Evolutionary conservation across 768 basidiomycete species (phyloP), one percentile per base, ranked within the genome.

Genomic region (Suillus subaureus): DNA sequence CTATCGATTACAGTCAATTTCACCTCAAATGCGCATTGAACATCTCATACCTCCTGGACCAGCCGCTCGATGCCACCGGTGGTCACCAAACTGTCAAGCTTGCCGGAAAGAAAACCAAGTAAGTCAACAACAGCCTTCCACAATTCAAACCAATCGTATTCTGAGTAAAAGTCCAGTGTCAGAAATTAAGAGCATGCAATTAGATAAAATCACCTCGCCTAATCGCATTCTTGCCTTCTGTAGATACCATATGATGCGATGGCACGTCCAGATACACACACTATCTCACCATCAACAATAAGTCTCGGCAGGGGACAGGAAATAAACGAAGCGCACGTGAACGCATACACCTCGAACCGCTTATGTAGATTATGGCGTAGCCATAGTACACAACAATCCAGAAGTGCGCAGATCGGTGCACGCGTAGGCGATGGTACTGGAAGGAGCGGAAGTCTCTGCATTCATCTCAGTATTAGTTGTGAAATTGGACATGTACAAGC

Each of bases 381-480:
- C 88, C 89, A 91, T 16, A 91, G 78, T 7, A 88, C 80, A 68
- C 86, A 88, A 64, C 87, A 89, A 72, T 91, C 89, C n/a, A 91
- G 70, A 28, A 91, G 63, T 4, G 87, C 84, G 69, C 87, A 87
- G 31, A 89, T 67, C 1, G 83, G 83, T 1, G 86, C 79, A 60
- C 83, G 78, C 11, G 79, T 75, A 6, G 79, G 63, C 1, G 73
- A 71, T 9, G 79, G 70, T 13, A 73, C 63, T 1, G 88, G 82
- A 47, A 90, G 77, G 16, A 79, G 70, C 13, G 90, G 90, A 31
- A 82, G 62, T 65, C 85, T 83, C 89, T 87, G 54, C 45, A 31
- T 37, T 57, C 12, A 39, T 61, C 45, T 62, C 61, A 63, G 52
- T 65, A 45, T 33, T 35, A 43, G 23, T 56, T 11, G 61, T 57